phyloP scores from a whole-genome alignment of 768 basidiomycete genomes.

The Podaxis sp. region DNA sequence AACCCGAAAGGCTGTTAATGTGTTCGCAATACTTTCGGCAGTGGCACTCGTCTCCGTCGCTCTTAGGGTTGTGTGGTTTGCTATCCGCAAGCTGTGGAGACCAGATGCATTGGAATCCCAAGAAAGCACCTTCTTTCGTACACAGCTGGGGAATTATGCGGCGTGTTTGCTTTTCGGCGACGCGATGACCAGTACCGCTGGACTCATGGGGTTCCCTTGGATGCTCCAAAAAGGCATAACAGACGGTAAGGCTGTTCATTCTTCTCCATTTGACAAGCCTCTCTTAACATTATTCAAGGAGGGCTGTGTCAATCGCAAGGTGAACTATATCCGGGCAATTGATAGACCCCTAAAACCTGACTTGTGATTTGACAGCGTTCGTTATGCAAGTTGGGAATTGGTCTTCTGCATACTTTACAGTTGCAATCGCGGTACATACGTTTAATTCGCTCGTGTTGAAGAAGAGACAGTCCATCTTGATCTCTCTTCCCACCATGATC shows the following conservation, averaged over 20 bases:
- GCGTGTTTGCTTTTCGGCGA: conserved; percentile 61
- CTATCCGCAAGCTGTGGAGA: conserved; percentile 30
- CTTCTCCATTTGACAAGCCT: not conserved
- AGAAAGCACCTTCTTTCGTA: conserved; percentile 65
- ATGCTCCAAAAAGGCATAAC: conserved; percentile 39
- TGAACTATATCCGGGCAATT: conserved; percentile 21
- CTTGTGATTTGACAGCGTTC: conserved; percentile 34
- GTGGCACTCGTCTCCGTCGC: conserved; percentile 51
- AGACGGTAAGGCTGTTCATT: conserved; percentile 36
- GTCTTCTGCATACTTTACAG: conserved; percentile 62
- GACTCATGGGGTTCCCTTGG: conserved; percentile 56
- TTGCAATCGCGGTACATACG: conserved; percentile 62
- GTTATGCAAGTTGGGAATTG: conserved; percentile 64
- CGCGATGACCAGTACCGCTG: conserved; percentile 49
- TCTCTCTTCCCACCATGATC: conserved; percentile 38
- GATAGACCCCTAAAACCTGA: not conserved
- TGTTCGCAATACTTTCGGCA: conserved; percentile 53
- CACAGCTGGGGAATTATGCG: conserved; percentile 70
- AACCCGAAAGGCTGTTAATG: conserved; percentile 39
- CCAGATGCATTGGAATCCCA: conserved; percentile 26
- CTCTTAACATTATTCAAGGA: conserved; percentile 29
- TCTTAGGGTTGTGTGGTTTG: conserved; percentile 47
- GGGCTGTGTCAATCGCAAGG: conserved; percentile 59
- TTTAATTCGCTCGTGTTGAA: conserved; percentile 65
- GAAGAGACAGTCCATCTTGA: conserved; percentile 47